Base-by-base conservation (phyloP, 192 early-diverging fungal genomes). In the Gaertneriomyces sp. region DNA sequence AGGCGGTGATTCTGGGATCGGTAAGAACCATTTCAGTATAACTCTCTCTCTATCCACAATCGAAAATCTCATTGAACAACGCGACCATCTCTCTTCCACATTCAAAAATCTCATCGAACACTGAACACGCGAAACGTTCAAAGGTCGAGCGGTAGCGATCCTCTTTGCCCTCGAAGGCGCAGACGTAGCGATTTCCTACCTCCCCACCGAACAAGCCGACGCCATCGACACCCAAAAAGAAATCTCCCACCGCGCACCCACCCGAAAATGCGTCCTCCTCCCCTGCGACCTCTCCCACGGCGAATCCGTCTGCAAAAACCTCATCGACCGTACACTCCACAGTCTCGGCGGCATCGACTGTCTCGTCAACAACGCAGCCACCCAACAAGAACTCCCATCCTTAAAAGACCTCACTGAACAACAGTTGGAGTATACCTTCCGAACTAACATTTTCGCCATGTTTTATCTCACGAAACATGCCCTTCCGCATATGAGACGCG, bases 131-230 rank as follows among this genome's bases (percentile, higher is more conserved):
- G 12, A 9, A 9, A 25, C 4, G 14, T 56, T 39, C 6, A 80
- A 79, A 53, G 82, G 82, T 25, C 64, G 81, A 19, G 75, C 81
- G 4, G 72, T 83, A 43, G 82, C 80, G 39, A 68, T 74, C 14
- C 66, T 84, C 8, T 84, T 81, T 57, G 72, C 80, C 10, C 63
- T 75, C 25, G 82, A 84, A 56, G 78, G 76, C 40, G 68, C 66
- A 25, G 65, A 68, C 40, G 64, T 83, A 9, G 78, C 78, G 19
- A 84, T 84, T 63, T 74, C 70, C 8, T 77, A 84, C 49, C 66
- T 71, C 4, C 60, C 67, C 16, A 41, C 63, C 16, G 82, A 82
- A 64, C 59, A 78, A 42, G 64, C 74, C 42, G 82, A 84, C 62
- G 80, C 82, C 7, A 17, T 60, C 40, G 75, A 83, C 19, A 76